Base-by-base conservation (phyloP, 371 early-diverging fungal species). In the Rhizopus arrhizus region DNA sequence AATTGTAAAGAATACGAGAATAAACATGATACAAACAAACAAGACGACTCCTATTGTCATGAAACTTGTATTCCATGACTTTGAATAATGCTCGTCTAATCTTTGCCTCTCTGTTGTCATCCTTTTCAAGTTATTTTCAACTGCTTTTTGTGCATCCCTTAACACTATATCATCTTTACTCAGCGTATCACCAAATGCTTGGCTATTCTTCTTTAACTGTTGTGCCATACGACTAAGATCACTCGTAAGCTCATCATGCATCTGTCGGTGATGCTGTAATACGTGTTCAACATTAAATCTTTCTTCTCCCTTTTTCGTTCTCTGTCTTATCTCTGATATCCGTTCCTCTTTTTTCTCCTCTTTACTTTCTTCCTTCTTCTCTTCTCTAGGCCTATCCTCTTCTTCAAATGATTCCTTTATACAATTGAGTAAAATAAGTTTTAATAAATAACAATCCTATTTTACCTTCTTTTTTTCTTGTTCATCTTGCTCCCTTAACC, bases 51-150 rank as follows among this genome's bases (percentile, higher is more conserved):
- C 70, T 75, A 86, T 80, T 0, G 85, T 84, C 75, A 90, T 75
- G 48, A 88, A 89, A 31, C 86, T 88, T 5, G 91, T 91, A 28
- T 82, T 82, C 82, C 90, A 85, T 3, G 88, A 78, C 49, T 82
- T 85, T 43, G 76, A 68, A 62, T 84, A 81, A 60, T 87, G 84
- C 35, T 64, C 65, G 57, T 71, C 75, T 29, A 91, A 72, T 53
- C 89, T 73, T 8, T 65, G 59, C 32, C 84, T 78, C 56, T 88
- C 88, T 28, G 56, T 66, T 32, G 74, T 70, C 61, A 88, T 66
- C 11, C 73, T 60, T 3, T 69, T 64, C 43, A 84, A 64, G 53
- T 87, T 89, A 52, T 61, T 70, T 36, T 73, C 73, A 11, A 89
- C 77, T 5, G 75, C 67, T 35, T 74, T 66, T 31, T 78, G 65